Evolutionary conservation across 495 filamentous ascomycete genomes (phyloP).

Genomic region (Penicillium ochrochloron): DNA sequence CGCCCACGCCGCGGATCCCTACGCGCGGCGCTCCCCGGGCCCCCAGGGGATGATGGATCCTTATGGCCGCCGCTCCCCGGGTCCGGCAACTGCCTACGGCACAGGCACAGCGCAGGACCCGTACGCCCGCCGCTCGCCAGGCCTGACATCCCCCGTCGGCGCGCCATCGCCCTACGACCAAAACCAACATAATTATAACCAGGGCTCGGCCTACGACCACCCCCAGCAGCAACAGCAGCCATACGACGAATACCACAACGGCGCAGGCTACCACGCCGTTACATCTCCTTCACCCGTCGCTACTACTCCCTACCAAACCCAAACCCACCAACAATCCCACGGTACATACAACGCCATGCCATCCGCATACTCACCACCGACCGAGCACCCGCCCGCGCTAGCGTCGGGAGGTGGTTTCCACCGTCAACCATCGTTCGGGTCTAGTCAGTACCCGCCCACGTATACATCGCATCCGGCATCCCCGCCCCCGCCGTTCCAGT

Average conservation of each 20-base stretch:
- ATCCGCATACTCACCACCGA: conserved; percentile 21
- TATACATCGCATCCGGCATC: conserved; percentile 38
- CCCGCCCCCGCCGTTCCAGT: conserved; percentile 42
- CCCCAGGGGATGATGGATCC: conserved; percentile 21
- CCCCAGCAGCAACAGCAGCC: conserved; percentile 23
- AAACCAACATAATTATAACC: conserved; percentile 34
- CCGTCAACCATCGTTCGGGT: conserved; percentile 39
- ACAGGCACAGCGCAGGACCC: conserved; percentile 24
- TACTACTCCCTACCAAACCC: too few relatives aligned
- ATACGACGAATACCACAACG: conserved; percentile 30
- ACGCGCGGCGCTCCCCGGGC: conserved; percentile 22
- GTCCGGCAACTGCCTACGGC: conserved; percentile 19
- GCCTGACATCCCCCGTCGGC: conserved; percentile 27
- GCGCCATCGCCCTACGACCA: conserved; percentile 34
- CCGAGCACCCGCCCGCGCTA: conserved; percentile 13
- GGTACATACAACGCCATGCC: conserved; percentile 28
- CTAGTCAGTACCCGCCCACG: conserved; percentile 35
- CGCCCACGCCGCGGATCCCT: conserved; percentile 18
- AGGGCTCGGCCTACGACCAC: conserved; percentile 18
- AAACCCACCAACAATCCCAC: conserved; percentile 33
- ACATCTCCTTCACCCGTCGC: conserved; percentile 29
- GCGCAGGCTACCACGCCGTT: conserved; percentile 26
- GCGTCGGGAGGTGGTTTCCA: conserved; percentile 20
- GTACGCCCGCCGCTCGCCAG: conserved; percentile 35
- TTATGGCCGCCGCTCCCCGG: conserved; percentile 28